Evolutionary conservation across 768 basidiomycete species (phyloP), one percentile per base, ranked within the genome.

Genomic region (Tylopilus rubrobrunneus): DNA sequence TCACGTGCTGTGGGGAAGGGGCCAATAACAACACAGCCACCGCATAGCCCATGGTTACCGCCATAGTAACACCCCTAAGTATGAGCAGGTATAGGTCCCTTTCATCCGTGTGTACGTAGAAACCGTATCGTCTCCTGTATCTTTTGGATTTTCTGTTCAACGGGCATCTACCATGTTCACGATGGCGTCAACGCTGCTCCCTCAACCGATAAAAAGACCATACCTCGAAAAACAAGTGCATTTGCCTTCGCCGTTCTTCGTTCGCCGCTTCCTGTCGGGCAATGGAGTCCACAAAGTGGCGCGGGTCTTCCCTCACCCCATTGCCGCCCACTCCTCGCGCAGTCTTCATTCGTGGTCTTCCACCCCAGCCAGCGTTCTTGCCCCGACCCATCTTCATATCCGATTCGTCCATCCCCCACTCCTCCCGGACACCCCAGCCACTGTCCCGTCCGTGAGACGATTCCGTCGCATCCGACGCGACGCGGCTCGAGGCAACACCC

Each of bases 151-250:
- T 84, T 83, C 40, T 81, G 72, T 27, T 82, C 69, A 4, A 82
- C 78, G 3, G 80, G 66, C 75, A 85, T 77, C 84, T 84, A 52
- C n/a, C 15, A 54, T 57, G 36, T 37, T 7, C 4, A 11, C 49
- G 21, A 37, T 27, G 12, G 3, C 9, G 17, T 56, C 10, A 61
- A 53, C 23, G 5, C 17, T 2, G 10, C 4, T 11, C 1, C 8
- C 17, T 19, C n/a, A n/a, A 41, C 19, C 25, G 37, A 42, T 5
- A n/a, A 10, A 15, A 17, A 21, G 1, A 5, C 27, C 75, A 17
- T 58, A 80, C 83, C 68, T 78, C 70, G 48, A 73, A 78, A 58
- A 84, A 84, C 21, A 53, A 29, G 60, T 82, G 74, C 81, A 85
- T 80, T 49, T 70, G 58, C 48, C 58, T 64, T 46, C 67, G 77